A percentile compares a stretch with the other conserved stretches of the same genome.
Conservation (phyloP, 208 protist species). For the Strigomonas culicis region DNA sequence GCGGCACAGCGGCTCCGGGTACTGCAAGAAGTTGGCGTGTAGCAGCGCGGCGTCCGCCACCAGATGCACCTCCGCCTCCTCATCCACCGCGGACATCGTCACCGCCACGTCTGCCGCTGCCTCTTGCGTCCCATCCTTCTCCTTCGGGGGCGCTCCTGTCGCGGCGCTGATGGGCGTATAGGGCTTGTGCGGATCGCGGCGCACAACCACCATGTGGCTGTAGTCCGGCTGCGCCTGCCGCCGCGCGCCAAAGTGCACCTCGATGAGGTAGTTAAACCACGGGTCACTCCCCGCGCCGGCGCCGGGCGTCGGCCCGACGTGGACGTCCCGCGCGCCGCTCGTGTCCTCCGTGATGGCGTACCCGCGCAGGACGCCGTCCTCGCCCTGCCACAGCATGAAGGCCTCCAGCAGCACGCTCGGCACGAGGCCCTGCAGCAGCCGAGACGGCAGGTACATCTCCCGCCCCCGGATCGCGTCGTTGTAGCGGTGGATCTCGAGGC, state of each 20-base stretch:
- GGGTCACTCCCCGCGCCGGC: slow-evolving; percentile 27
- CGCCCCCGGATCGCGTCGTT: slow-evolving; percentile 38
- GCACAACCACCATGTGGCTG: neutral
- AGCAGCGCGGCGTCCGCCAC: slow-evolving; percentile 34
- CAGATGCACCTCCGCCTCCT: slow-evolving; percentile 2
- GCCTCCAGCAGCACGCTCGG: slow-evolving; percentile 71
- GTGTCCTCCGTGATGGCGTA: slow-evolving; percentile 33
- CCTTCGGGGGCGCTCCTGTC: neutral
- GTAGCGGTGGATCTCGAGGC: slow-evolving; percentile 72
- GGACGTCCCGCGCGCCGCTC: neutral
- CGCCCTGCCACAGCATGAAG: slow-evolving; percentile 81
- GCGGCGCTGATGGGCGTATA: slow-evolving; percentile 6
- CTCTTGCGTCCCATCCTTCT: neutral
- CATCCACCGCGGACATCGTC: neutral
- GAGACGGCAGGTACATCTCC: slow-evolving; percentile 70
- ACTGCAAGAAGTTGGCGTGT: slow-evolving; percentile 25
- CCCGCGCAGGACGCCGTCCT: slow-evolving; percentile 73
- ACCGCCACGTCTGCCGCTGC: neutral
- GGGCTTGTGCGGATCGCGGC: slow-evolving; percentile 1
- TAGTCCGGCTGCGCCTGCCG: neutral
- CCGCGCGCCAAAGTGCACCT: slow-evolving; percentile 22
- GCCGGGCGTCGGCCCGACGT: neutral
- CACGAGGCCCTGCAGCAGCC: slow-evolving; percentile 73
- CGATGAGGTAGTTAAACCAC: slow-evolving; percentile 71
- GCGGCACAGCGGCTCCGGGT: slow-evolving; percentile 24